Percentiles rank a stretch among this genome's conserved stretches.
Conservation (phyloP, 163 green algal genomes). For the Scenedesmus sp. region DNA sequence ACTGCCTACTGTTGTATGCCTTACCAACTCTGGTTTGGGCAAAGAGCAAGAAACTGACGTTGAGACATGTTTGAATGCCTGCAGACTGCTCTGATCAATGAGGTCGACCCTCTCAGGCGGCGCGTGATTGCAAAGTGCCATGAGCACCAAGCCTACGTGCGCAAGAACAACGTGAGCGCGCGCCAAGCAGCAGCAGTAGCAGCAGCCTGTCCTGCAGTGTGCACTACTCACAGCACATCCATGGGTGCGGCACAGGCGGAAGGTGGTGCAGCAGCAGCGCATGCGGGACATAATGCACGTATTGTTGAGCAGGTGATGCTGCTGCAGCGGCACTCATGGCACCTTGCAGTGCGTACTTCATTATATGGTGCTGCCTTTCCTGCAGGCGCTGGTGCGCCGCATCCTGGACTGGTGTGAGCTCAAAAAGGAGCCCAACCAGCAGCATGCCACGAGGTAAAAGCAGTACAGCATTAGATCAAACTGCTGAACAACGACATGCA, state of each 20-base stretch:
- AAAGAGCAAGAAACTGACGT: background rate
- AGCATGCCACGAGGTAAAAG: background rate
- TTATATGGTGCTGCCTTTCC: background rate
- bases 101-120: slow-evolving; percentile 25
- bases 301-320: background rate
- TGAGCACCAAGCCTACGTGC: slow-evolving; percentile 3
- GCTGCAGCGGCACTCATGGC: background rate
- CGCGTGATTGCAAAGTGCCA: slow-evolving; percentile 14
- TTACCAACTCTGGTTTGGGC: background rate
- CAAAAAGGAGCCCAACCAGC: background rate
- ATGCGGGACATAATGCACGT: background rate
- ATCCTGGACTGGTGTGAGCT: slow-evolving; percentile 40
- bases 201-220: background rate
- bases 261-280: background rate
- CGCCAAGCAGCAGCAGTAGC: background rate
- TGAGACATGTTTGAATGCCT: background rate
- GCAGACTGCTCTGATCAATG: slow-evolving; percentile 17
- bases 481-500: background rate
- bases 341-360: no score
- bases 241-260: background rate
- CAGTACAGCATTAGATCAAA: background rate
- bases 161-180: background rate
- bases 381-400: background rate
- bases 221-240: background rate
- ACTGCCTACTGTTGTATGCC: background rate